phyloP scores from a whole-genome alignment of 371 early-diverging fungal genomes.

The Mucor velutinosus region DNA sequence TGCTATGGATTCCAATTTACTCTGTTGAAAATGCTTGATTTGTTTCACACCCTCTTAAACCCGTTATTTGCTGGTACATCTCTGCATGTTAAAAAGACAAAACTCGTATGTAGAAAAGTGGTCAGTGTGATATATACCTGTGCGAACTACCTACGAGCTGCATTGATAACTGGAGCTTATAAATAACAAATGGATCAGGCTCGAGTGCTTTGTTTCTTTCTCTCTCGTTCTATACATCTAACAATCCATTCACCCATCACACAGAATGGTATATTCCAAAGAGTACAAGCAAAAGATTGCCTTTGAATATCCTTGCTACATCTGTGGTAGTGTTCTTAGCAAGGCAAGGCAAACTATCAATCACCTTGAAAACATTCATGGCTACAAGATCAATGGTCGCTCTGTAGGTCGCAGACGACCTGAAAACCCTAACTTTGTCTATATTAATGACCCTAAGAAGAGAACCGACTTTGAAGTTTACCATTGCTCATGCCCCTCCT shows the following conservation, averaged over 20 bases:
- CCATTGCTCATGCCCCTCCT: conserved; percentile 14
- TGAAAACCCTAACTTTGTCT: neutral
- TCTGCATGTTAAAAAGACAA: no score
- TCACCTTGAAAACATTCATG: neutral
- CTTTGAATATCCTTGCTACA: conserved; percentile 15
- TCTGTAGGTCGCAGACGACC: conserved; percentile 1
- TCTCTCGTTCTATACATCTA: neutral
- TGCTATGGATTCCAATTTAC: no score
- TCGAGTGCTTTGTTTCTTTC: neutral
- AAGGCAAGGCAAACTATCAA: neutral
- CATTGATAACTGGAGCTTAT: neutral
- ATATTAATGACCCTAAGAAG: neutral
- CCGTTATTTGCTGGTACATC: no score
- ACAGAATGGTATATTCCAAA: conserved; percentile 3
- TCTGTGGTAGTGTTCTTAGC: conserved; percentile 8
- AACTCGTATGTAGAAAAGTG: no score
- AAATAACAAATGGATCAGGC: neutral
- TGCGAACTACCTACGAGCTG: neutral
- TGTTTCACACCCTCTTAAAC: no score
- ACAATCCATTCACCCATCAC: neutral
- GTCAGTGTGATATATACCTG: neutral
- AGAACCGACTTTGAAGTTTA: neutral
- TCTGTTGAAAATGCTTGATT: no score
- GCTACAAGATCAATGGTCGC: conserved; percentile 7
- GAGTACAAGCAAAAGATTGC: conserved; percentile 1